A percentile compares a stretch with the other conserved stretches of the same genome.
These are phyloP conservation scores for Syzygium aromaticum DNA, from an alignment of 345 rosid genomes.

Conservation along the genomic window DNA sequence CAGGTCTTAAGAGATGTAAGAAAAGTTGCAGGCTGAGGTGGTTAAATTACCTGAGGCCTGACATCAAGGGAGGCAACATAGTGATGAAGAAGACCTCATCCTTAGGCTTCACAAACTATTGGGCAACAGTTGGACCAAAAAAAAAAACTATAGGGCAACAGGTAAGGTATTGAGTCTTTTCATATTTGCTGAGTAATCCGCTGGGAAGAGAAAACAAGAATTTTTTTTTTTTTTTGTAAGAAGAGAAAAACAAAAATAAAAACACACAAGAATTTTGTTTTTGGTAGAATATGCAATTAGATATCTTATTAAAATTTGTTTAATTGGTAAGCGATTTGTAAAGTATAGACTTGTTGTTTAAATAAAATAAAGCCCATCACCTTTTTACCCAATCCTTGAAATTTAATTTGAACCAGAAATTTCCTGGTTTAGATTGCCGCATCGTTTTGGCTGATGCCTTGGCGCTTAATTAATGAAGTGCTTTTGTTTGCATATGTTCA, in stretches of 20 bases:
- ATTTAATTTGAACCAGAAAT: not conserved
- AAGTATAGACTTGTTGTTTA: not conserved
- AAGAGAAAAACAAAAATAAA: no score
- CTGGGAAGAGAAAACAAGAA: not conserved
- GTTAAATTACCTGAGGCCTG: slow-evolving; percentile 24
- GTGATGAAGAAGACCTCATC: slow-evolving; percentile 26
- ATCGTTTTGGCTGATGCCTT: not conserved
- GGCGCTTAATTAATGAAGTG: not conserved
- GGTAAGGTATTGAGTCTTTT: not conserved
- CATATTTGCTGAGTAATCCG: not conserved
- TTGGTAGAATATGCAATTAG: not conserved
- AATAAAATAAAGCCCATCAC: not conserved
- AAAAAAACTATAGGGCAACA: slow-evolving; percentile 26
- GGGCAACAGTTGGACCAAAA: no score
- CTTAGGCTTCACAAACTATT: slow-evolving; percentile 24
- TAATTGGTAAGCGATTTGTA: not conserved
- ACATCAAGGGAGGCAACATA: slow-evolving; percentile 28
- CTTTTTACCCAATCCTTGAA: not conserved
- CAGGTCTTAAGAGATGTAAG: slow-evolving; percentile 23
- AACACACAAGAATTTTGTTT: no score
- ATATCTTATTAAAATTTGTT: not conserved
- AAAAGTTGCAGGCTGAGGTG: slow-evolving; percentile 30
- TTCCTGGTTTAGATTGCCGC: not conserved
- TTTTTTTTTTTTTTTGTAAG: no score
- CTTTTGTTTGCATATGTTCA: not conserved